Percentiles rank a stretch among this genome's conserved stretches.
These are phyloP conservation scores for Pyricularia grisea DNA, from an alignment of 2,329 filamentous ascomycete genomes.

Conservation along the genomic window DNA sequence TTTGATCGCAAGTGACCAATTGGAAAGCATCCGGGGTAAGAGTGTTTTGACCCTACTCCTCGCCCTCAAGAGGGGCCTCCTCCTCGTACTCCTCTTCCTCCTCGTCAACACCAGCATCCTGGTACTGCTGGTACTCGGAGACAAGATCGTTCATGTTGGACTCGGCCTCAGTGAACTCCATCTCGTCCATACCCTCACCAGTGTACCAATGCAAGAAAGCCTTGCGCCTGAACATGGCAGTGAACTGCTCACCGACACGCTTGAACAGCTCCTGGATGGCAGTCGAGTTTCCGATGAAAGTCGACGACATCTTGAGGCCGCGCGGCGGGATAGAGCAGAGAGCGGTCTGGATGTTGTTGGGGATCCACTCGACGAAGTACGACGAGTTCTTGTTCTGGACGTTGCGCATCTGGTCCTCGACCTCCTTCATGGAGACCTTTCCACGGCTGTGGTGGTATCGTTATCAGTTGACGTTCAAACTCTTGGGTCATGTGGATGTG, in stretches of 20 bases:
- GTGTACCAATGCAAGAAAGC: slow-evolving; percentile 99
- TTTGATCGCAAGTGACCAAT: background rate
- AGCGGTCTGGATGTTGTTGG: slow-evolving; percentile 99
- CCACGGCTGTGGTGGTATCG: slow-evolving; percentile 61
- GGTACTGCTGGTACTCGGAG: slow-evolving; percentile 99
- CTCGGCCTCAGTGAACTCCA: slow-evolving; percentile 99
- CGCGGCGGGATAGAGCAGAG: slow-evolving; percentile 98
- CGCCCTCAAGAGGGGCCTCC: slow-evolving; percentile 70
- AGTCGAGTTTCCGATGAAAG: slow-evolving; percentile 98
- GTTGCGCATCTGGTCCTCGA: slow-evolving; percentile 99
- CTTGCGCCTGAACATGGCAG: slow-evolving; percentile 99
- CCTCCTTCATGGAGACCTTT: slow-evolving; percentile 99
- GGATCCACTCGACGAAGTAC: slow-evolving; percentile 99
- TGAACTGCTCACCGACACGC: slow-evolving; percentile 99
- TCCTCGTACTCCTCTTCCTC: slow-evolving; percentile 94
- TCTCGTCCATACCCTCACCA: slow-evolving; percentile 99
- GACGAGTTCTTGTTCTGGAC: slow-evolving; percentile 99
- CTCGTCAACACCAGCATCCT: slow-evolving; percentile 96
- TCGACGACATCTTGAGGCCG: slow-evolving; percentile 98
- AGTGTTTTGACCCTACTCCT: slow-evolving; percentile 30
- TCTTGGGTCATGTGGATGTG: too few relatives aligned
- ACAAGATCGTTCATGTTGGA: slow-evolving; percentile 99
- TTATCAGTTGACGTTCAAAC: slow-evolving; percentile 15
- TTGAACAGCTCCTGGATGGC: slow-evolving; percentile 99
- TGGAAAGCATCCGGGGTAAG: background rate